Evolutionary conservation across 129 eudicot species (phyloP).

Genomic region (Helianthus tuberosus): DNA sequence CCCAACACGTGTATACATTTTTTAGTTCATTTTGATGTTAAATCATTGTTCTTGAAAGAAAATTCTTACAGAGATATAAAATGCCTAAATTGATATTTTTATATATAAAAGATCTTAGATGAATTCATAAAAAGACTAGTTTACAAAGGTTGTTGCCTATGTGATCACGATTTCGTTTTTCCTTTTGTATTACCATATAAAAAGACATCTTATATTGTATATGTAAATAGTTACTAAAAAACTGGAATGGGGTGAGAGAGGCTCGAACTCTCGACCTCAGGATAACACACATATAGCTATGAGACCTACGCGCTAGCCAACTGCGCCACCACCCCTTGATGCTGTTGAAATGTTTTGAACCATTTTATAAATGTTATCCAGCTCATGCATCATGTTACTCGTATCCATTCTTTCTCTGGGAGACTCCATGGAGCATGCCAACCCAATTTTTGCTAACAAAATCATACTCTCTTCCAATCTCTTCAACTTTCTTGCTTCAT

Average conservation of each 20-base stretch:
- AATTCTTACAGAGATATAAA: no score
- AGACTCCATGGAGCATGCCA: conserved; percentile 37
- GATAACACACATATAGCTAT: conserved; percentile 66
- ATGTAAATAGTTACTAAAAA: neutral
- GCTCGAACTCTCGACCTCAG: conserved; percentile 99
- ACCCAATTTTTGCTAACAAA: conserved; percentile 31
- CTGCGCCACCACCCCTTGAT: conserved; percentile 80
- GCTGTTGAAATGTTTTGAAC: neutral
- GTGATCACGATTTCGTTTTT: no score
- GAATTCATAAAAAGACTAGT: no score
- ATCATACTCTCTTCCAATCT: conserved; percentile 19
- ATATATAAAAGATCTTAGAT: no score
- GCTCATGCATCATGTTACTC: conserved; percentile 18
- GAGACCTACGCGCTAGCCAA: conserved; percentile 99
- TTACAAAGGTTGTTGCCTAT: no score
- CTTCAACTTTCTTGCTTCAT: conserved; percentile 4
- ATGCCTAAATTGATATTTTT: no score
- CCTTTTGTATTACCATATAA: no score
- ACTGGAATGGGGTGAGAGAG: conserved; percentile 79
- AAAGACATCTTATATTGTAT: no score
- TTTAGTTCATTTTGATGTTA: no score
- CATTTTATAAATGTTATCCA: conserved; percentile 17
- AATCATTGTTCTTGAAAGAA: no score
- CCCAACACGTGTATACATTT: no score
- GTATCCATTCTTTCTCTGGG: conserved; percentile 31